Evolutionary conservation across 2,329 filamentous ascomycete species (phyloP).

Genomic region (Teratosphaeria gauchensis): DNA sequence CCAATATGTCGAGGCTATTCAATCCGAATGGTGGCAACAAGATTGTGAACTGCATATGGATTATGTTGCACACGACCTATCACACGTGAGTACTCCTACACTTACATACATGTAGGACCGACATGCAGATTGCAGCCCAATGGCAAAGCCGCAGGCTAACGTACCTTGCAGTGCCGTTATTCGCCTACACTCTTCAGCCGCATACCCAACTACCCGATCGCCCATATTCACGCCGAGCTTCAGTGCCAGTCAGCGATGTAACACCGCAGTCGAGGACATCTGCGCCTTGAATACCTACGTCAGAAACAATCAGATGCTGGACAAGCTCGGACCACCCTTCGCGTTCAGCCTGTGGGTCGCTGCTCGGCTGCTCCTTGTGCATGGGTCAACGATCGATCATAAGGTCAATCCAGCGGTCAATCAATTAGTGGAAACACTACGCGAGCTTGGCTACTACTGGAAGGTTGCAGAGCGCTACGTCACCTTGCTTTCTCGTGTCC

Average conservation of each 20-base stretch:
- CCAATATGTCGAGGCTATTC: slow-evolving; percentile 72
- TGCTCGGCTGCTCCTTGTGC: slow-evolving; percentile 75
- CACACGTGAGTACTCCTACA: slow-evolving; percentile 53
- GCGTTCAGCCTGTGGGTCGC: slow-evolving; percentile 91
- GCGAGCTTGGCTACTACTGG: slow-evolving; percentile 75
- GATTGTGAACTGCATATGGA: slow-evolving; percentile 68
- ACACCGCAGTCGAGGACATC: slow-evolving; percentile 74
- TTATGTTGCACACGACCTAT: slow-evolving; percentile 85
- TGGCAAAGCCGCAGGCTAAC: slow-evolving; percentile 9
- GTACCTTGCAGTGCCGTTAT: slow-evolving; percentile 56
- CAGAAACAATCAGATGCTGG: slow-evolving; percentile 61
- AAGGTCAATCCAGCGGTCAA: slow-evolving; percentile 70
- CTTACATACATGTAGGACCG: too few species aligned
- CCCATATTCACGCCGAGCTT: slow-evolving; percentile 85
- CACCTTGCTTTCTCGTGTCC: slow-evolving; percentile 66
- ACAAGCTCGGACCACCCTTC: slow-evolving; percentile 79
- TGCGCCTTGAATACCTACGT: slow-evolving; percentile 70
- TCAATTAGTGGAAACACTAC: slow-evolving; percentile 72
- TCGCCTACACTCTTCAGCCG: slow-evolving; percentile 80
- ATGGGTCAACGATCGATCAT: slow-evolving; percentile 81
- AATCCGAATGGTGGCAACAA: slow-evolving; percentile 52
- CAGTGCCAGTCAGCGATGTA: slow-evolving; percentile 72
- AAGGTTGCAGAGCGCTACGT: slow-evolving; percentile 77
- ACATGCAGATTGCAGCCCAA: background rate
- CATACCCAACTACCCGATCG: slow-evolving; percentile 81